Evolutionary conservation across 352 stramenopile species (phyloP).

Genomic region (Thalassiosira livingstoniorum): DNA sequence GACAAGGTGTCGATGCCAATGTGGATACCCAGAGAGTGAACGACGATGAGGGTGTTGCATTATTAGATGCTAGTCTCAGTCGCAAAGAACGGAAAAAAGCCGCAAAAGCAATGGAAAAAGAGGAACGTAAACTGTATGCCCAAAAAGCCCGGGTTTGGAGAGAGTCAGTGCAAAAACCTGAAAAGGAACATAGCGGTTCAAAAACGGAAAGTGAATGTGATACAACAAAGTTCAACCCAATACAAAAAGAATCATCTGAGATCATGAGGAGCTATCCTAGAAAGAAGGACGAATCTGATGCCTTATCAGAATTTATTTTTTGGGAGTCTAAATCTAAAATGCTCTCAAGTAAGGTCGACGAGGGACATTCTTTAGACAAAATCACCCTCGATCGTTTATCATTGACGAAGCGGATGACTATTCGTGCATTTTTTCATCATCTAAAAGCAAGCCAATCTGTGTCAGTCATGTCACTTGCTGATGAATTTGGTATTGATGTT

Average conservation of each 20-base stretch:
- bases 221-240: too few relatives aligned
- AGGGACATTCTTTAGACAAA: conserved; percentile 9
- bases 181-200: not conserved
- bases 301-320: conserved; percentile 39
- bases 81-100: conserved; percentile 74
- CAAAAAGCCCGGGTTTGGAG: conserved; percentile 46
- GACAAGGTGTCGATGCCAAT: not conserved
- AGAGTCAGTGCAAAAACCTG: conserved; percentile 31
- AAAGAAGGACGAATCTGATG: conserved; percentile 33
- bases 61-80: conserved; percentile 29
- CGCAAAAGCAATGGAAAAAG: conserved; percentile 69
- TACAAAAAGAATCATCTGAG: conserved; percentile 13
- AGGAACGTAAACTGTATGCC: conserved; percentile 69
- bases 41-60: conserved; percentile 12
- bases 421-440: conserved; percentile 44
- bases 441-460: conserved; percentile 41
- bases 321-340: conserved; percentile 34
- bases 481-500: conserved; percentile 49
- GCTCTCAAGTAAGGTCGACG: not conserved
- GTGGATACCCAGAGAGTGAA: not conserved
- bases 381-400: conserved; percentile 11
- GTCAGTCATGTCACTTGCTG: conserved; percentile 33
- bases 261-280: conserved; percentile 32
- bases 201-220: conserved; percentile 2
- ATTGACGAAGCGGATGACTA: conserved; percentile 36